Evolutionary conservation across 1,284 basidiomycete genomes (phyloP).

Genomic region (Peniophora sp.): DNA sequence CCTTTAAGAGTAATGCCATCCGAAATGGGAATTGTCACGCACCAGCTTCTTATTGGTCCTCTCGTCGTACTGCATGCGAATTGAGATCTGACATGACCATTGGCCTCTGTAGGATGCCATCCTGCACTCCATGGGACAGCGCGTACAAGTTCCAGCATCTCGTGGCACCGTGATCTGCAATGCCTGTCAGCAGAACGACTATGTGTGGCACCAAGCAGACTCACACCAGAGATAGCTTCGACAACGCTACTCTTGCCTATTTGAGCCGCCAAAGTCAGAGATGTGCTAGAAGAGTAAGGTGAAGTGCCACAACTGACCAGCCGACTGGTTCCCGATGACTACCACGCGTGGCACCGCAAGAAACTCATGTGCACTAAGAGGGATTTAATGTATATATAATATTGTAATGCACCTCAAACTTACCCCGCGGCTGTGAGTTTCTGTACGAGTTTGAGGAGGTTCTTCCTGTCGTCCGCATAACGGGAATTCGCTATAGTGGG

Average conservation of each 20-base stretch:
- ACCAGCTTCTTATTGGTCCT: conserved; percentile 6
- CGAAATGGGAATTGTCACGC: not conserved
- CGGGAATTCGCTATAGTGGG: not conserved
- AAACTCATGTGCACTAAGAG: conserved; percentile 23
- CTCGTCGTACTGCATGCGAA: conserved; percentile 26
- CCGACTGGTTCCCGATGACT: conserved; percentile 34
- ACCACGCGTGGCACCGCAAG: conserved; percentile 28
- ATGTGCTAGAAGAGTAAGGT: not conserved
- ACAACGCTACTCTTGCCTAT: conserved; percentile 30
- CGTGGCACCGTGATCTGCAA: conserved; percentile 27
- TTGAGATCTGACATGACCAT: conserved; percentile 30
- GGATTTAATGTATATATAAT: no score
- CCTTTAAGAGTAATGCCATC: not conserved
- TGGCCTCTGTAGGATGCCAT: conserved; percentile 18
- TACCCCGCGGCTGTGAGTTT: conserved; percentile 19
- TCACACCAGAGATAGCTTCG: conserved; percentile 32
- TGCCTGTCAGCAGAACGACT: conserved; percentile 1
- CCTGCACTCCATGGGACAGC: conserved; percentile 36
- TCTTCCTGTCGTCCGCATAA: conserved; percentile 6
- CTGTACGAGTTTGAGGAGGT: conserved; percentile 16
- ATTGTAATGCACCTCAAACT: no score
- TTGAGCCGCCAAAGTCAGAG: no score
- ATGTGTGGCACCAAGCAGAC: conserved; percentile 2
- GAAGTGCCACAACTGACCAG: conserved; percentile 19
- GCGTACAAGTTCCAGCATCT: conserved; percentile 31